A percentile compares a stretch with the other conserved stretches of the same genome.
These are phyloP conservation scores for Heterobasidion parviporum DNA, from an alignment of 1,284 basidiomycete species.

Conservation along the genomic window DNA sequence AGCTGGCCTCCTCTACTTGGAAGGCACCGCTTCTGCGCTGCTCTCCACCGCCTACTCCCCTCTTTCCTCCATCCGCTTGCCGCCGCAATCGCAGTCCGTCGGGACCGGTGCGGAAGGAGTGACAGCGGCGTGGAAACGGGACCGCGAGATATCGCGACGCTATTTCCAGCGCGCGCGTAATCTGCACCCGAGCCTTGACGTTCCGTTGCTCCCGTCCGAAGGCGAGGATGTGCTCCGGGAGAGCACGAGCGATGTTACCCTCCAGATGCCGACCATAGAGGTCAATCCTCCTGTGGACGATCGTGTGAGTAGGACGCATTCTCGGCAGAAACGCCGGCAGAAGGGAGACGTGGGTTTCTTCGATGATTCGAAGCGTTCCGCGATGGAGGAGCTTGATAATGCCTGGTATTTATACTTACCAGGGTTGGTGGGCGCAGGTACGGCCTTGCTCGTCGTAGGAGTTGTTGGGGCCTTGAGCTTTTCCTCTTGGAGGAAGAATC, in stretches of 20 bases:
- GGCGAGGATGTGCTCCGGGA: slow-evolving; percentile 42
- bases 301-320: neutral
- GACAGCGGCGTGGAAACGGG: slow-evolving; percentile 60
- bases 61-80: slow-evolving; percentile 57
- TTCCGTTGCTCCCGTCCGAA: slow-evolving; percentile 53
- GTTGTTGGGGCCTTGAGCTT: slow-evolving; percentile 67
- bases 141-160: slow-evolving; percentile 55
- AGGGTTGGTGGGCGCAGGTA: slow-evolving; percentile 68
- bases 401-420: slow-evolving; percentile 74
- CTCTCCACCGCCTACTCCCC: slow-evolving; percentile 64
- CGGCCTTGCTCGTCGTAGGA: slow-evolving; percentile 68
- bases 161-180: slow-evolving; percentile 62
- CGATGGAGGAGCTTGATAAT: slow-evolving; percentile 47
- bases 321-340: slow-evolving; percentile 7
- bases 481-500: slow-evolving; percentile 60
- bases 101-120: slow-evolving; percentile 30
- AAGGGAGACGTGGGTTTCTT: slow-evolving; percentile 27
- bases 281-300: slow-evolving; percentile 6
- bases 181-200: slow-evolving; percentile 53
- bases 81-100: slow-evolving; percentile 9
- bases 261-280: slow-evolving; percentile 39
- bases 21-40: slow-evolving; percentile 60
- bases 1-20: slow-evolving; percentile 66
- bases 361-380: slow-evolving; percentile 8
- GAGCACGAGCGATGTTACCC: slow-evolving; percentile 16